Conservation (phyloP, 2,329 filamentous ascomycete genomes). For the Calonectria pteridis region DNA sequence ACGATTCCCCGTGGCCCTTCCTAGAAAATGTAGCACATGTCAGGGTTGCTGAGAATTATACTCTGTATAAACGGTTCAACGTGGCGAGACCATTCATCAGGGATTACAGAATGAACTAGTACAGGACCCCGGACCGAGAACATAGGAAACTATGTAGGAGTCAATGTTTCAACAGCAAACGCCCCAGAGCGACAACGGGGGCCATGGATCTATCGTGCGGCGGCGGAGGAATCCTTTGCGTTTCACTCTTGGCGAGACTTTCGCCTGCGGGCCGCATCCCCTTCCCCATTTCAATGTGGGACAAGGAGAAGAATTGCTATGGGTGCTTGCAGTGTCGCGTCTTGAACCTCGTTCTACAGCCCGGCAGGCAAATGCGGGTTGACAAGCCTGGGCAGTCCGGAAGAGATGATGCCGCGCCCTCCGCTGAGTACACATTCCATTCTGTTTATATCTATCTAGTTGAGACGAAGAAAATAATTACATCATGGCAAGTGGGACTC, state of each 20-base stretch:
- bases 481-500: neutral
- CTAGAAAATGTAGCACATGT: neutral
- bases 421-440: neutral
- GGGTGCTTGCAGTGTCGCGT: neutral
- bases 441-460: neutral
- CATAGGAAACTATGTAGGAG: too few species aligned
- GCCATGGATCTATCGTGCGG: neutral
- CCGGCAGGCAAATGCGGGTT: neutral
- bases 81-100: too few species aligned
- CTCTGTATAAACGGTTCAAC: too few species aligned
- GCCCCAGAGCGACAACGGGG: neutral
- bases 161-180: neutral
- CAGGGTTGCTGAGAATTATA: neutral
- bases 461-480: neutral
- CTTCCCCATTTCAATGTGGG: neutral
- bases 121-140: too few species aligned
- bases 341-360: neutral
- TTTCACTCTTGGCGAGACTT: neutral
- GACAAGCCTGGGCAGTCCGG: neutral
- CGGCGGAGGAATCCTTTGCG: neutral
- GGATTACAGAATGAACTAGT: neutral
- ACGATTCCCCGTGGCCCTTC: neutral
- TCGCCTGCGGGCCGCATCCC: neutral
- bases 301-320: neutral
- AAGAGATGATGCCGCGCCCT: neutral